Conservation (phyloP, 345 rosid genomes). For the Moringa oleifera region DNA sequence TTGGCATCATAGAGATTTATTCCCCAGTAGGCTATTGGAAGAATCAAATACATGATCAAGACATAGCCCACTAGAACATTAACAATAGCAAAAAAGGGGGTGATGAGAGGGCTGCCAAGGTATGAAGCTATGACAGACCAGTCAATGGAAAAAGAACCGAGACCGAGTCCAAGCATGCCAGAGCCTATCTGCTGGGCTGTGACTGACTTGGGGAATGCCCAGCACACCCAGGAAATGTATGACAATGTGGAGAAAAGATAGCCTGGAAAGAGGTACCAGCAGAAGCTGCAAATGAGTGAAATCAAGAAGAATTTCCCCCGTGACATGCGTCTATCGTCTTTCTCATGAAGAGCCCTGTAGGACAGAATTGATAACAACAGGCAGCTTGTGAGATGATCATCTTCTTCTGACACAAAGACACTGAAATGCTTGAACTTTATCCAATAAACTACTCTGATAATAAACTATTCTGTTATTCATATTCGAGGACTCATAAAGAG, state of each 20-base stretch:
- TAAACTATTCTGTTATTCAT: too few relatives aligned
- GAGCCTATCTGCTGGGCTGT: constrained; percentile 55
- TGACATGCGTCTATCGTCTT: constrained; percentile 39
- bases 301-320: constrained; percentile 62
- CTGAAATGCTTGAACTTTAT: too few relatives aligned
- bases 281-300: constrained; percentile 51
- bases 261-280: constrained; percentile 59
- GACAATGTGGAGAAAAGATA: constrained; percentile 45
- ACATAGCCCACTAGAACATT: constrained; percentile 42
- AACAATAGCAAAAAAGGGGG: constrained; percentile 47
- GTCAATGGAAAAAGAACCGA: constrained; percentile 48
- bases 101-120: constrained; percentile 56
- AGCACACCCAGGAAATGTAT: constrained; percentile 52
- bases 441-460: too few relatives aligned
- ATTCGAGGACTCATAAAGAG: too few relatives aligned
- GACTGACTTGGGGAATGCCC: constrained; percentile 49
- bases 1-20: constrained; percentile 31
- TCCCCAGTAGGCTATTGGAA: constrained; percentile 43
- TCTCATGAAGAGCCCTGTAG: constrained; percentile 53
- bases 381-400: neutral
- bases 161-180: constrained; percentile 50
- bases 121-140: constrained; percentile 53
- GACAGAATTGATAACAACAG: neutral
- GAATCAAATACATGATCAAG: constrained; percentile 26
- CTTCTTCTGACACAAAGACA: neutral